Evolutionary conservation across 176 grass and related monocot genomes (phyloP).

Genomic region (Carex scoparia): DNA sequence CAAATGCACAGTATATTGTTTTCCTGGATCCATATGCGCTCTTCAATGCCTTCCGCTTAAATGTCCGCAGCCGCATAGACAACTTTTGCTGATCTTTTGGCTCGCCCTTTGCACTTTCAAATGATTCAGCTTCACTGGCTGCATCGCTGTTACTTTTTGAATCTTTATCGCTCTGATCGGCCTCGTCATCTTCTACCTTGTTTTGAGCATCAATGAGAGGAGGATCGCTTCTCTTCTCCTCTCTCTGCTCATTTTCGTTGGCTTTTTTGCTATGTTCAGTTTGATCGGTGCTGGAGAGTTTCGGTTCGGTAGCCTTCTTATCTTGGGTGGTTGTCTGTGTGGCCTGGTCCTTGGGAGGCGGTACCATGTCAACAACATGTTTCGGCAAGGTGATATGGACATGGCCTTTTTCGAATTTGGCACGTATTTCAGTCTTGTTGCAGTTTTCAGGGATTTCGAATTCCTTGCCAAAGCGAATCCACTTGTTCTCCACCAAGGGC

Average conservation of each 20-base stretch:
- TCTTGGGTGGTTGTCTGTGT: too few relatives aligned
- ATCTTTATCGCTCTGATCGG: background rate
- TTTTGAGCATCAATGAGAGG: too few relatives aligned
- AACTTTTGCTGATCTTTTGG: background rate
- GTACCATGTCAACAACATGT: background rate
- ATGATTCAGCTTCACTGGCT: conserved; percentile 6
- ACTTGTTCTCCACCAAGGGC: conserved; percentile 23
- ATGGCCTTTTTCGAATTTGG: conserved; percentile 42
- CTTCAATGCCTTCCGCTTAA: background rate
- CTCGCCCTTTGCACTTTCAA: background rate
- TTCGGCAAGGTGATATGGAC: conserved; percentile 49
- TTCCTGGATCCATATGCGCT: conserved; percentile 5
- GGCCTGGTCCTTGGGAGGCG: background rate
- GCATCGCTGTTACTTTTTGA: background rate
- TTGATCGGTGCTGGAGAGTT: too few relatives aligned
- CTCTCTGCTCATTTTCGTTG: too few relatives aligned
- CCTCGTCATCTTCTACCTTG: too few relatives aligned
- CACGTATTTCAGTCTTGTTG: conserved; percentile 43
- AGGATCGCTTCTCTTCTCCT: too few relatives aligned
- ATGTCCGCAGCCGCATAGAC: background rate
- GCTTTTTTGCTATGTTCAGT: too few relatives aligned
- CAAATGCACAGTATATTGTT: conserved; percentile 3
- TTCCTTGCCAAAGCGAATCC: conserved; percentile 59
- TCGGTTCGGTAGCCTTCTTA: too few relatives aligned
- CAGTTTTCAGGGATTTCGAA: conserved; percentile 42